Evolutionary conservation across 2,329 filamentous ascomycete genomes (phyloP), one percentile per base, ranked within the genome.

Genomic region (Biscogniauxia marginata): DNA sequence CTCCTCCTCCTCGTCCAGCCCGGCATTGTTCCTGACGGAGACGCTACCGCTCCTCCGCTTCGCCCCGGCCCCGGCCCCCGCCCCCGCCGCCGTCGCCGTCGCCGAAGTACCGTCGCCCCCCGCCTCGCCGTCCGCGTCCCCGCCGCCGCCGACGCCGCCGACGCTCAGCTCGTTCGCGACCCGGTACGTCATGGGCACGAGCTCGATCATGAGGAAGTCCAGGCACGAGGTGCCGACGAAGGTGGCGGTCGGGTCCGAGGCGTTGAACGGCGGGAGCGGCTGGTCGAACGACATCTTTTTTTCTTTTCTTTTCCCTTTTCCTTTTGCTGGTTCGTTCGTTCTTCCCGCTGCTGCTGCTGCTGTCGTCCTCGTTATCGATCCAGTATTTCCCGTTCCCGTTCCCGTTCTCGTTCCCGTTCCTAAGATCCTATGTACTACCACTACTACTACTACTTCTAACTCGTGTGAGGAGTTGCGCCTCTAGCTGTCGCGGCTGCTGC

Each of bases 151-250:
- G 22, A 34, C 30, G 43, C 49, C 65, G 57, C 79, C 72, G 24
- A 75, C 76, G 56, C 86, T 84, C 4, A 91, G 80, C 68, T 95
- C 88, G 68, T 87, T 84, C 20, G 91, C 87, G 60, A 98, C 82
- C 63, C 95, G 87, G 74, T 96, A 91, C 4, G 93, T 90, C 79
- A 98, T 88, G 43, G 95, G 95, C 16, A 99, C 95, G 54, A 99
- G 85, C 78, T 99, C 95, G 71, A 98, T 98, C 66, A 99, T 84
- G 55, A 99, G 84, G 66, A 99, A 89, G 75, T 99, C 95, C 67
- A 99, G 86, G 72, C 90, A 92, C 49, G 93, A 95, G 55, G 88
- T 85, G 76, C 84, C 88, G 66, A 97, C 81, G 76, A 93, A 90
- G 58, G 86, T 85, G 56, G 89, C 88, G 57, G 81, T 81, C 39